A percentile compares a stretch with the other conserved stretches of the same genome.
These are phyloP conservation scores for Rhododendron simsii DNA, from an alignment of 148 eudicot genomes.

Conservation along the genomic window DNA sequence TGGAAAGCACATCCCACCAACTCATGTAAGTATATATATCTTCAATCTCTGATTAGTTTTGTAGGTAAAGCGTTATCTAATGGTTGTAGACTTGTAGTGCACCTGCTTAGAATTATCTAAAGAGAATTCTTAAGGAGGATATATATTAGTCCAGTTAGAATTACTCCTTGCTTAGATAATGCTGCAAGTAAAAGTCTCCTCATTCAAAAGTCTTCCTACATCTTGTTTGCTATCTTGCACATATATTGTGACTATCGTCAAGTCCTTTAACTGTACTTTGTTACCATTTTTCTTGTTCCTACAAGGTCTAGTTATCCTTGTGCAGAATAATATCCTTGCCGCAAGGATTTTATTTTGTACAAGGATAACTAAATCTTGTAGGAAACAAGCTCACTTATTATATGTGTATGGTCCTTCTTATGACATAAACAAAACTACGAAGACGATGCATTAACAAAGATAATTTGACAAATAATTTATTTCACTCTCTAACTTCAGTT, in stretches of 20 bases:
- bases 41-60: background rate
- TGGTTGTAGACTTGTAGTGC: background rate
- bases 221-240: background rate
- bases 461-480: background rate
- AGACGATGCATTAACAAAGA: background rate
- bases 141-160: background rate
- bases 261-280: background rate
- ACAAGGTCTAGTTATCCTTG: background rate
- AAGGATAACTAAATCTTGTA: background rate
- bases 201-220: background rate
- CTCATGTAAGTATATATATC: conserved; percentile 52
- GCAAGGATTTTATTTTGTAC: background rate
- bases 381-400: background rate
- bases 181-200: background rate
- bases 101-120: background rate
- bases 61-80: background rate
- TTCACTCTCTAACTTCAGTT: background rate
- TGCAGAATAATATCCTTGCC: background rate
- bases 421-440: background rate
- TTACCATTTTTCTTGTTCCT: background rate
- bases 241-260: background rate
- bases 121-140: background rate
- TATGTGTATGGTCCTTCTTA: background rate
- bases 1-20: conserved; percentile 91
- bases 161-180: background rate